phyloP scores from a whole-genome alignment of 208 protist genomes.

The Naegleria fowleri region DNA sequence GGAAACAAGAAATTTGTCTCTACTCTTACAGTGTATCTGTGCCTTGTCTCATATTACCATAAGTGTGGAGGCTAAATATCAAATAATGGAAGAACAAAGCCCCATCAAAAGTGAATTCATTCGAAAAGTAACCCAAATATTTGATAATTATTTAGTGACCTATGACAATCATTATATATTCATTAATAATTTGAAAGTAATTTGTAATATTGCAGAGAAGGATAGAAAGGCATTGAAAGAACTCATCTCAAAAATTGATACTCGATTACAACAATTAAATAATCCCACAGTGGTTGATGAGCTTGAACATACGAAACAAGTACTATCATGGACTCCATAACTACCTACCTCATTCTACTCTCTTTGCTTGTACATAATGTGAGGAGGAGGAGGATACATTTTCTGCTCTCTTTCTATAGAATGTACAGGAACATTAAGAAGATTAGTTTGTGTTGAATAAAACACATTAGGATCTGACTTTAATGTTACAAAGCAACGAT shows the following conservation, averaged over 20 bases:
- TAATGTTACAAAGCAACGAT: too few relatives aligned
- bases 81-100: background rate
- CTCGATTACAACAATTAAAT: background rate
- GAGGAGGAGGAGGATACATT: too few relatives aligned
- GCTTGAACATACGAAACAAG: background rate
- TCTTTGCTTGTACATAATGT: too few relatives aligned
- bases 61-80: background rate
- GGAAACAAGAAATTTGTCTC: background rate
- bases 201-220: background rate
- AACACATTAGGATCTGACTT: too few relatives aligned
- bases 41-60: background rate
- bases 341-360: too few relatives aligned
- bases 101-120: background rate
- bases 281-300: background rate
- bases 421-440: too few relatives aligned
- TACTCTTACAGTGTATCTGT: background rate
- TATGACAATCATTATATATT: background rate
- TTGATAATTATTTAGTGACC: background rate
- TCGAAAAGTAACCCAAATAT: background rate
- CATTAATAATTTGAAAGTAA: conserved; percentile 2
- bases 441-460: too few relatives aligned
- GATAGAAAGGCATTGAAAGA: background rate
- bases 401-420: too few relatives aligned
- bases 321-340: background rate
- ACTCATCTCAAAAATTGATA: background rate